phyloP scores from a whole-genome alignment of 169 alveolate species.

The Plasmodium berghei region DNA sequence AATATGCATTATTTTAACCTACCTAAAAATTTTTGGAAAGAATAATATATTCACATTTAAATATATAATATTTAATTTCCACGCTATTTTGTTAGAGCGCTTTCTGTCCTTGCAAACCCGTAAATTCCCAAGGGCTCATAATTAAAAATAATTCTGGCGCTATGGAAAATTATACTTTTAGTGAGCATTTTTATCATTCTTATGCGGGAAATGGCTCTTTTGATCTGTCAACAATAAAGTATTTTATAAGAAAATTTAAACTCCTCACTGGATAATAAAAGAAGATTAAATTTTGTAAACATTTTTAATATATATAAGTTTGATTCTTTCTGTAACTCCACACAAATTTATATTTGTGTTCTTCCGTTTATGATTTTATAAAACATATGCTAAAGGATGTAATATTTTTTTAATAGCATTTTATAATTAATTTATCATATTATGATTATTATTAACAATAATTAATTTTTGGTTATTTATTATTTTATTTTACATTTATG shows the following conservation, averaged over 20 bases:
- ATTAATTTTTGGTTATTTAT: not conserved
- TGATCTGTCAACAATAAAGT: constrained; percentile 24
- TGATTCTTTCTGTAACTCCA: not conserved
- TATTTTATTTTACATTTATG: not conserved
- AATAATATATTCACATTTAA: no score
- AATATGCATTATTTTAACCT: no score
- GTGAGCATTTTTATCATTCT: constrained; percentile 71
- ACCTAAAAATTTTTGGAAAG: no score
- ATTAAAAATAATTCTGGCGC: constrained; percentile 8
- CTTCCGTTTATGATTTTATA: no score
- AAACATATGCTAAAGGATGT: no score
- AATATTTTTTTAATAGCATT: no score
- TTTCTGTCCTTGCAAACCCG: constrained; percentile 60
- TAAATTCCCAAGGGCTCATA: constrained; percentile 40
- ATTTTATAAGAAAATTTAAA: constrained; percentile 20
- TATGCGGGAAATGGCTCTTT: constrained; percentile 62
- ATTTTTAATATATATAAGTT: not conserved
- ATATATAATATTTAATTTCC: not conserved
- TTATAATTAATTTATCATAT: no score
- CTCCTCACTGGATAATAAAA: not conserved
- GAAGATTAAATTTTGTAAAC: constrained; percentile 8
- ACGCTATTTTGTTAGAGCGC: constrained; percentile 6
- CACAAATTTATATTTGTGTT: constrained; percentile 1
- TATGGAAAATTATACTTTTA: constrained; percentile 44
- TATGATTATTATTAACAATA: not conserved